Conservation (phyloP, 495 filamentous ascomycete species). For the Xylaria grammica region DNA sequence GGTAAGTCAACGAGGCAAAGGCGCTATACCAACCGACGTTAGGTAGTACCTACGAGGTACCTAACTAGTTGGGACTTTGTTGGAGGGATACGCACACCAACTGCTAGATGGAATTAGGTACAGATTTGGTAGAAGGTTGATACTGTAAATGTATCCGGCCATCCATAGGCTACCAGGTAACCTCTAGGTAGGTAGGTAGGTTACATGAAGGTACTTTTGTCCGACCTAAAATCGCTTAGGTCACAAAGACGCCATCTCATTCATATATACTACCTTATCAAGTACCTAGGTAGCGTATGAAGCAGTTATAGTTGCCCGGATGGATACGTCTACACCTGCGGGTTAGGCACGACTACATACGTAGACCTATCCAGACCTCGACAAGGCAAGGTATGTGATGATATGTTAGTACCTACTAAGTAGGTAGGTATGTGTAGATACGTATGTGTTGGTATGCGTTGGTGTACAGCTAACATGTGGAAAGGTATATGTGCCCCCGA, state of each 20-base stretch:
- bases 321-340: neutral
- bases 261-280: no score
- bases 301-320: neutral
- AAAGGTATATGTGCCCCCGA: no score
- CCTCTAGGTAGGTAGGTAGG: neutral
- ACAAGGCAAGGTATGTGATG: neutral
- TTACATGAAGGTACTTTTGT: neutral
- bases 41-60: neutral
- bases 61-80: no score
- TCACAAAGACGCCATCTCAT: slow-evolving; percentile 19
- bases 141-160: neutral
- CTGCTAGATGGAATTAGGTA: no score
- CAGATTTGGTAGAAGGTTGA: no score
- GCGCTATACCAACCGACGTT: no score
- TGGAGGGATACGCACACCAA: no score
- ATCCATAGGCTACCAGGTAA: neutral
- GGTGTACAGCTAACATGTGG: no score
- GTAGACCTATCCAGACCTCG: neutral
- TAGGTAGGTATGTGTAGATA: no score
- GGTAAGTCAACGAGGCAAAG: no score
- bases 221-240: neutral
- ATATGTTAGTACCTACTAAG: neutral
- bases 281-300: no score
- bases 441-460: no score
- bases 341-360: slow-evolving; percentile 3